Base-by-base conservation (phyloP, 108 stramenopile species). In the Cylindrotheca fusiformis region DNA sequence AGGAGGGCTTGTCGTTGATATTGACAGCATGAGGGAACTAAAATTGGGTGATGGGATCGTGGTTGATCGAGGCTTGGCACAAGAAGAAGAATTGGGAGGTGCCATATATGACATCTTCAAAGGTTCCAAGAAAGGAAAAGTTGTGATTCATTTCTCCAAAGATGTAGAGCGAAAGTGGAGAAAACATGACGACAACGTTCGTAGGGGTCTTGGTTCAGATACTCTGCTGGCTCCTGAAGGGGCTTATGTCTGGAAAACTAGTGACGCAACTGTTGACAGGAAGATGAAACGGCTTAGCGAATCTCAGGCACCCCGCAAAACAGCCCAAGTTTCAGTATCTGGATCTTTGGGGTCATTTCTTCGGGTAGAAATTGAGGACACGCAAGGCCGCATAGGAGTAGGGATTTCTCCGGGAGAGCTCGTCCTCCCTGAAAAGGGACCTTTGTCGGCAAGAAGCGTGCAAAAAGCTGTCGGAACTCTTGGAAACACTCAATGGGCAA, bases 11-110 rank as follows among this genome's bases (percentile, higher is more conserved):
- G 12, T 80, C 4, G 55, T 84, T 41, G 65, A 81, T 26, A 70
- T 76, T 52, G 72, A 71, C 18, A 53, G 31, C 4, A 60, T 32
- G 1, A 18, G 25, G 18, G 66, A 70, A 24, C 55, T 90, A 1
- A 87, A 87, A 51, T 58, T 65, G 17, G 89, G 89, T 4, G 89
- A 87, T 69, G 89, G 89, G n/a, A 62, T 90, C 10, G 89, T 90
- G 6, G 65, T 90, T 36, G 89, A 90, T 79, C 57, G 84, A 51
- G 83, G 83, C 19, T 67, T 82, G 65, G 72, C 83, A 19, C 76
- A 85, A 71, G 76, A 82, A 32, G 68, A 76, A 67, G 87, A 88
- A 50, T 69, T 88, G 19, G 85, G 89, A 26, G 85, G 84, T 28
- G 73, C 73, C 23, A 62, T 67, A 10, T 74, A 56, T 62, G 66